Percentiles rank a stretch among this genome's conserved stretches.
Evolutionary conservation across 2,329 filamentous ascomycete genomes (phyloP).

Genomic region (Trichophyton simii): DNA sequence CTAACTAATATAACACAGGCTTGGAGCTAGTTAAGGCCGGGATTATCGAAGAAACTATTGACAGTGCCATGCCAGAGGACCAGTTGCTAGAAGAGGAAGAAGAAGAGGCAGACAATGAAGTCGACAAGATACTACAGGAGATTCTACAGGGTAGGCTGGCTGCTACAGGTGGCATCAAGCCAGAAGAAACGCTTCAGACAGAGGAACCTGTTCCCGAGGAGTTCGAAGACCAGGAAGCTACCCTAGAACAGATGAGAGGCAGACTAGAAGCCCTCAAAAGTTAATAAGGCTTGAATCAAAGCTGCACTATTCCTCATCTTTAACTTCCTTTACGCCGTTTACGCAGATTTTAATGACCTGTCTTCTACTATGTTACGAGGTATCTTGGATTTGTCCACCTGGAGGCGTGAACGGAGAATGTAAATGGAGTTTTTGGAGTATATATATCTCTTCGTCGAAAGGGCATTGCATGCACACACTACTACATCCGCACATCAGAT

Average conservation of each 20-base stretch:
- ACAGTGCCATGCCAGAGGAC: slow-evolving; percentile 65
- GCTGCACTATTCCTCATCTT: not conserved
- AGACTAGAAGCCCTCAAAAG: slow-evolving; percentile 83
- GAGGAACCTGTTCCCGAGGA: slow-evolving; percentile 51
- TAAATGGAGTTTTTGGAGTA: not conserved
- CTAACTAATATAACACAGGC: slow-evolving; percentile 8
- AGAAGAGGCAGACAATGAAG: slow-evolving; percentile 69
- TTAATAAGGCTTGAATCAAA: slow-evolving; percentile 30
- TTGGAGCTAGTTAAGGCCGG: slow-evolving; percentile 80
- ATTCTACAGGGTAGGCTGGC: slow-evolving; percentile 72
- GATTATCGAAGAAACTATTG: slow-evolving; percentile 96
- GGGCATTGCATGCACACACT: too few relatives aligned
- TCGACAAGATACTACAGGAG: slow-evolving; percentile 86
- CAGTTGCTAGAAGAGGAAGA: slow-evolving; percentile 58
- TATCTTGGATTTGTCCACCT: not conserved
- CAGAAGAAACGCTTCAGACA: slow-evolving; percentile 22
- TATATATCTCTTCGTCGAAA: not conserved
- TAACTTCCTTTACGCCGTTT: not conserved
- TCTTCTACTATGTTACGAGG: not conserved
- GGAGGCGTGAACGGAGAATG: not conserved
- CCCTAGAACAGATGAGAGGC: slow-evolving; percentile 89
- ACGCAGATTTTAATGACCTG: not conserved
- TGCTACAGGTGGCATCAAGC: slow-evolving; percentile 43
- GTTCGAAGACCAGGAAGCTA: slow-evolving; percentile 76
- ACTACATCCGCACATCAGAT: too few relatives aligned